These are phyloP conservation scores for Ophiostoma montium DNA, from an alignment of 2,329 filamentous ascomycete species.

Conservation along the genomic window DNA sequence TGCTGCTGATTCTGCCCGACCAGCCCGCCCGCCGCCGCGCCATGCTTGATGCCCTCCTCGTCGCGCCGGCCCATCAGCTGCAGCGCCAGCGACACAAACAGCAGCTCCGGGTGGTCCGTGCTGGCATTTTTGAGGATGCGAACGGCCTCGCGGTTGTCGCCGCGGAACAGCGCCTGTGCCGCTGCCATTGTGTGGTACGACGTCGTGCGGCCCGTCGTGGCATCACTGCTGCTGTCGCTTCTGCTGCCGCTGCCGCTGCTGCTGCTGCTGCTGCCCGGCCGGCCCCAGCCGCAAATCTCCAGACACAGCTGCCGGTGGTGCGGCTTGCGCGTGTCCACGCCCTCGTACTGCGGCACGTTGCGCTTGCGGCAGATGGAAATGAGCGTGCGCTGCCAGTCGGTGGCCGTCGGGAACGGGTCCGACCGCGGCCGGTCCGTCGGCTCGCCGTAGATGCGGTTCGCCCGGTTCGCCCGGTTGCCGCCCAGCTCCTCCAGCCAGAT, in stretches of 20 bases:
- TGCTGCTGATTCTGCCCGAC: background rate
- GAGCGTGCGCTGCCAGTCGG: conserved; percentile 48
- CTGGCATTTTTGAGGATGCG: conserved; percentile 56
- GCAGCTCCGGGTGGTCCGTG: conserved; percentile 44
- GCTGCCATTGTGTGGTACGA: conserved; percentile 57
- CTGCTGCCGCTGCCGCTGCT: too few relatives aligned
- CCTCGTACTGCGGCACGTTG: conserved; percentile 30
- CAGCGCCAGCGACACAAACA: conserved; percentile 54
- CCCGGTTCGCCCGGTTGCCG: conserved; percentile 19
- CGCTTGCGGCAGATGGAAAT: conserved; percentile 49
- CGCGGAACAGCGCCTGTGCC: conserved; percentile 61
- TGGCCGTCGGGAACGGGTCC: conserved; percentile 32
- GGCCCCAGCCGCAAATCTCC: conserved; percentile 59
- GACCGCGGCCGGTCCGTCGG: conserved; percentile 24
- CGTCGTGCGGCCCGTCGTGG: conserved; percentile 27
- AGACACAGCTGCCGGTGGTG: conserved; percentile 63
- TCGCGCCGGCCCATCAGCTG: conserved; percentile 44
- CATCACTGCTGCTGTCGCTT: background rate
- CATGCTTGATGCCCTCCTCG: conserved; percentile 24
- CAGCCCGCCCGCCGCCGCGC: conserved; percentile 1
- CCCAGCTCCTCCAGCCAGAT: conserved; percentile 61
- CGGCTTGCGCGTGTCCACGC: conserved; percentile 36
- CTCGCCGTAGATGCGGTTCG: conserved; percentile 11
- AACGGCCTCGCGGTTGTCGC: conserved; percentile 53
- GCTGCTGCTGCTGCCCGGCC: conserved; percentile 21